Percentiles rank a stretch among this genome's conserved stretches.
Conservation (phyloP, 2,329 filamentous ascomycete species). For the Scolecobasidium constrictum region DNA sequence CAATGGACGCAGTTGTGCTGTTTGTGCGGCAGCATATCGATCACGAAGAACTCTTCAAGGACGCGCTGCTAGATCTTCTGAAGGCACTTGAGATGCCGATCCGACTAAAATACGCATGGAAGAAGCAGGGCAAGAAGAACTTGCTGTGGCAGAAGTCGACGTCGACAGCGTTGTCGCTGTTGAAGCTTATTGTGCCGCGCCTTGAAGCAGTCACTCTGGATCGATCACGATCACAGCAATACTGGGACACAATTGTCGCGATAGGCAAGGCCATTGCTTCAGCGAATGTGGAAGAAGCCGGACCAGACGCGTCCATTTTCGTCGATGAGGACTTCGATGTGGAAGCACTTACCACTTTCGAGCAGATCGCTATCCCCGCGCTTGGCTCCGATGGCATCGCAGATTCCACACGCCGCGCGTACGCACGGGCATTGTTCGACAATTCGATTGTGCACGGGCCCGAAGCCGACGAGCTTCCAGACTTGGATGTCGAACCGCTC, state of each 20-base stretch:
- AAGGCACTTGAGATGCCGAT: conserved; percentile 30
- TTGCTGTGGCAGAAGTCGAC: conserved; percentile 76
- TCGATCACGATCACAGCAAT: conserved; percentile 30
- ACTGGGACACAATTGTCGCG: conserved; percentile 50
- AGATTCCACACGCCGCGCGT: conserved; percentile 56
- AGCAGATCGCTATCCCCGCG: conserved; percentile 60
- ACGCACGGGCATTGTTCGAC: conserved; percentile 66
- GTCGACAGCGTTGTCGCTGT: conserved; percentile 54
- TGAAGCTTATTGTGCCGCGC: conserved; percentile 52
- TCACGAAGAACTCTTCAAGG: conserved; percentile 27
- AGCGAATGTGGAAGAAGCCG: conserved; percentile 13
- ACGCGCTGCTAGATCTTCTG: neutral
- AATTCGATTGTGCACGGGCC: conserved; percentile 71
- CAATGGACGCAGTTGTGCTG: conserved; percentile 58
- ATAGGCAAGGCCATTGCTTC: conserved; percentile 26
- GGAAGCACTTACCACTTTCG: conserved; percentile 55
- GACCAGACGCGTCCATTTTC: conserved; percentile 25
- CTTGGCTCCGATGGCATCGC: conserved; percentile 57
- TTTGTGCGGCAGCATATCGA: conserved; percentile 49
- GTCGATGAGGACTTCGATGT: conserved; percentile 76
- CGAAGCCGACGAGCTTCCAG: conserved; percentile 49
- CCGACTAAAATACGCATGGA: conserved; percentile 68
- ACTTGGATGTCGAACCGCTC: conserved; percentile 43
- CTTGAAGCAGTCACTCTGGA: conserved; percentile 15
- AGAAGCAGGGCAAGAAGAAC: conserved; percentile 56